Base-by-base conservation (phyloP, 2,329 filamentous ascomycete genomes). In the Claviceps cyperi region DNA sequence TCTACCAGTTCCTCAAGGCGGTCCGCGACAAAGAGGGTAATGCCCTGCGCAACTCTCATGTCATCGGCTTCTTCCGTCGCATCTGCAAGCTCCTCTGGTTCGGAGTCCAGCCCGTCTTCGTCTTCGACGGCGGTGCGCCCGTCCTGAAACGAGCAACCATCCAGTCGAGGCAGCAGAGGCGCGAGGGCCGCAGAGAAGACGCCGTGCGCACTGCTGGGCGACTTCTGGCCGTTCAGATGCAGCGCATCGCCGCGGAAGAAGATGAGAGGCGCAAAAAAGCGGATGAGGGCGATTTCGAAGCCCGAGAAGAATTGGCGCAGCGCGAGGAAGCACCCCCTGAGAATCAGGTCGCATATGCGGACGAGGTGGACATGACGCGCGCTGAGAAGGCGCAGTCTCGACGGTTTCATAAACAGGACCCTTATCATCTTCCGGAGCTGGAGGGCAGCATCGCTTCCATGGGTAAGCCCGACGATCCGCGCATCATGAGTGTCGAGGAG, bases 21-120 rank as follows among this genome's bases (percentile, higher is more conserved):
- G 92, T 98, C 11, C 90, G 92, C 59, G 92, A 98, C 69, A 96
- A 97, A 62, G 92, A 98, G 68, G 92, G 92, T 49, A 95, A 98
- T 62, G 92, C 92, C 1, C 75, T 98, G 48, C 87, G 90, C 55
- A 98, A 96, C 70, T 91, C 87, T 32, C 92, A 98, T 62, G 80
- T 98, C 37, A 87, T 98, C 43, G 92, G 94, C 39, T 98, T 98
- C 78, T 98, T 98, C 69, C 86, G 92, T 48, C 83, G 92, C 53
- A 95, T 98, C 64, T 98, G 92, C 76, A 98, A 98, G 65, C 77
- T 98, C 1, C 77, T 98, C 1, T 98, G 91, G 77, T 91, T 92
- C 61, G 92, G 94, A 47, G 95, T 98, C 65, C 86, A 84, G 55
- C 94, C 92, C 0, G 89, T 98, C 43, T 98, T 98, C 65, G 90